These are phyloP conservation scores for Metschnikowia baotianmanensis DNA, from an alignment of 805 yeast genomes.

Conservation along the genomic window DNA sequence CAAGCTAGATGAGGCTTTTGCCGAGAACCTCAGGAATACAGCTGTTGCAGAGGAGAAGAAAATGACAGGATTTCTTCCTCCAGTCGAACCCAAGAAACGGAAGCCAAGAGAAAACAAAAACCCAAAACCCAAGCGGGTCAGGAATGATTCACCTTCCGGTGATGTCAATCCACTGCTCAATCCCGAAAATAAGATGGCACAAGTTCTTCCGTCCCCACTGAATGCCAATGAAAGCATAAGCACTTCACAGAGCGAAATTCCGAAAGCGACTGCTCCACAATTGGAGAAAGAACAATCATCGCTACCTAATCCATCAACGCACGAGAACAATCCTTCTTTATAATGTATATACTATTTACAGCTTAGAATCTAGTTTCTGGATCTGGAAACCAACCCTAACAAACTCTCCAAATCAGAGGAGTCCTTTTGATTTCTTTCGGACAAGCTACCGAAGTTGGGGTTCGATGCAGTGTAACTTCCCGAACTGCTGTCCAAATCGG, in stretches of 20 bases:
- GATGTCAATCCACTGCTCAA: too few relatives aligned
- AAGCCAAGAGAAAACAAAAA: slow-evolving; percentile 29
- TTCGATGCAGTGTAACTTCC: slow-evolving; percentile 31
- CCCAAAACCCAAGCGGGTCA: slow-evolving; percentile 18
- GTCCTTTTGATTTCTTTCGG: slow-evolving; percentile 33
- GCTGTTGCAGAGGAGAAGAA: slow-evolving; percentile 53
- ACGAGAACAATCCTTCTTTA: not conserved
- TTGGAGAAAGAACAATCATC: not conserved
- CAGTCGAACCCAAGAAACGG: slow-evolving; percentile 29
- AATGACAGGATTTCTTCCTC: slow-evolving; percentile 34
- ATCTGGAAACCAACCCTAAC: slow-evolving; percentile 20
- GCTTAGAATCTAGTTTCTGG: slow-evolving; percentile 10
- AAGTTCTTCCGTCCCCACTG: too few relatives aligned
- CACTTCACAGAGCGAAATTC: not conserved
- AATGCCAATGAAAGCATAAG: not conserved
- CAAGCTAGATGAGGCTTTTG: slow-evolving; percentile 60
- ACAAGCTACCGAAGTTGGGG: slow-evolving; percentile 31
- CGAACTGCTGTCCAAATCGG: slow-evolving; percentile 20
- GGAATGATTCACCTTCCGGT: slow-evolving; percentile 8
- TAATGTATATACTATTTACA: slow-evolving; percentile 1
- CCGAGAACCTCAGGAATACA: slow-evolving; percentile 61
- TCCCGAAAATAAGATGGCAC: too few relatives aligned
- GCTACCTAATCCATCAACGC: not conserved
- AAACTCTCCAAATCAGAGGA: slow-evolving; percentile 18
- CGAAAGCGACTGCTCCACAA: not conserved